Base-by-base conservation (phyloP, 371 early-diverging fungal genomes). In the Saksenaea oblongispora region DNA sequence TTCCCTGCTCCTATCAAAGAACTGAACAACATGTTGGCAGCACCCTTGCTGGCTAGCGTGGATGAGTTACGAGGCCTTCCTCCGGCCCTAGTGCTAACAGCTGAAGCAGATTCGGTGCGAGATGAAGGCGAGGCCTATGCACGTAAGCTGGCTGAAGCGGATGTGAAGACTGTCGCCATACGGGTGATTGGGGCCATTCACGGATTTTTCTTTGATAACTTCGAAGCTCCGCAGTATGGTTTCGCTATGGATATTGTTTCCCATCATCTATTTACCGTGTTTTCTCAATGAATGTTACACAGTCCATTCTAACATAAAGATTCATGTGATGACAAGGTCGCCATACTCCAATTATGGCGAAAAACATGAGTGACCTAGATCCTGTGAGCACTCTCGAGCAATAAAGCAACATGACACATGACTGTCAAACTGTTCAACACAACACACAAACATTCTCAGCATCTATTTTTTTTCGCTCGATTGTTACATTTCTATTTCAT, bases 81-180 rank as follows among this genome's bases (percentile, higher is more conserved):
- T 0, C 63, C 69, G 14, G 67, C 67, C 7, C 37, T 70, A 7
- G 9, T 73, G 0, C 24, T 73, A 14, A 73, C 70, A 5, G 66
- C 64, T 11, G 65, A 73, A 36, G 39, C 54, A 26, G 73, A 73
- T 26, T 0, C 41, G 9, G 31, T 73, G 3, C 67, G 65, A 0
- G 67, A 70, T 17, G 67, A 70, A 56, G 73, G 73, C 11, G 64
- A 64, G 24, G 59, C 31, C 0, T 70, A 67, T 61, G 65, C 51
- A 17, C 3, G 18, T 8, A 61, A 62, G 9, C 41, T 66, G 11
- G 28, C 44, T 3, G 22, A 36, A 24, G 63, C 58, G 4, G 58
- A 58, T 10, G 62, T 66, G 13, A 36, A 54, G 5, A 51, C 61
- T 8, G 54, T 54, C 3, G 37, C 39, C 2, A 31, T 56, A 7